A percentile compares a stretch with the other conserved stretches of the same genome.
Evolutionary conservation across 139 green algal genomes (phyloP).

Genomic region (Micractinium conductrix): DNA sequence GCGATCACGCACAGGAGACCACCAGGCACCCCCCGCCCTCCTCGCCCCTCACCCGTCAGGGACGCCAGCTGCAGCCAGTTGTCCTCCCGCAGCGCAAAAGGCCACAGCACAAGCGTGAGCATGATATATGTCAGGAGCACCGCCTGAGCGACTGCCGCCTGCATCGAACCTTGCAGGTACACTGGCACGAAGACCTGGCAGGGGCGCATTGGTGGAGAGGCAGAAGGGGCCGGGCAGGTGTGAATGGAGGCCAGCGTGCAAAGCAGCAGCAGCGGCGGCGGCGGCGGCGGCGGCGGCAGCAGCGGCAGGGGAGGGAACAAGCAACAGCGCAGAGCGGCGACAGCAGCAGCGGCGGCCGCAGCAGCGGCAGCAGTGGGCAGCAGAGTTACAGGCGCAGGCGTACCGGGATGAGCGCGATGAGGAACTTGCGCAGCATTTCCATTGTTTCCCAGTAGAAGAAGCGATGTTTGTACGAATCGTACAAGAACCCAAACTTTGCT

Average conservation of each 20-base stretch:
- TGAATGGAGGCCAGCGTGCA: neutral
- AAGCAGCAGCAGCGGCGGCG: no score
- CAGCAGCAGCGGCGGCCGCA: neutral
- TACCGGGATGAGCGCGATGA: conserved; percentile 50
- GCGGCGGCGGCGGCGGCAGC: neutral
- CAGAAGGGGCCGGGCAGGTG: no score
- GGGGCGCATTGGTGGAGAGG: neutral
- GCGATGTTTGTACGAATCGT: conserved; percentile 40
- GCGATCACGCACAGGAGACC: neutral
- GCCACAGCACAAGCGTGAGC: conserved; percentile 17
- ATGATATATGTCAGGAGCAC: conserved; percentile 38
- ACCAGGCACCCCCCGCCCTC: neutral
- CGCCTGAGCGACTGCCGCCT: conserved; percentile 46
- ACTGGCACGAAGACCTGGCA: neutral
- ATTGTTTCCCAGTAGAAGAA: conserved; percentile 53
- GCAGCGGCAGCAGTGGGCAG: neutral
- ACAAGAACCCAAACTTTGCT: conserved; percentile 53
- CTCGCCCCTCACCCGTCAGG: conserved; percentile 5
- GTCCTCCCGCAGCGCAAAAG: conserved; percentile 40
- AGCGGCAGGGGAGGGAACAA: no score
- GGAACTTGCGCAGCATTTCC: conserved; percentile 55
- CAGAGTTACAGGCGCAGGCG: neutral
- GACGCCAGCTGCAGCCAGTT: conserved; percentile 48
- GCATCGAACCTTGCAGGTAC: conserved; percentile 22
- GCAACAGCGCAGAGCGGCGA: neutral